These are phyloP conservation scores for Trichoderma sp. DNA, from an alignment of 2,329 filamentous ascomycete genomes.

Conservation along the genomic window DNA sequence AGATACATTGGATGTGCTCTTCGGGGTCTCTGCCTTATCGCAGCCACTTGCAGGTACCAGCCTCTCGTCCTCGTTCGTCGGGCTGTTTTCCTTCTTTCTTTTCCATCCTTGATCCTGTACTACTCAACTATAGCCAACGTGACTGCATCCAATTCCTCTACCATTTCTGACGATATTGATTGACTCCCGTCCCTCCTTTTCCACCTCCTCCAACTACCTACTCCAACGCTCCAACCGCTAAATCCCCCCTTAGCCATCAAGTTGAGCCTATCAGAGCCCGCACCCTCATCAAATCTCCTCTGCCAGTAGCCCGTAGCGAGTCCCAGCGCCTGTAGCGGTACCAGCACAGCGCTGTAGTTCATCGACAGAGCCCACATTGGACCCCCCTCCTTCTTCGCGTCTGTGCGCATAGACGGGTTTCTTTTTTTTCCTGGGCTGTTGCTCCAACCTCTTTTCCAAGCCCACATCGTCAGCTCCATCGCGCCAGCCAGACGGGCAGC, in stretches of 20 bases:
- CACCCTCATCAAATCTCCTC: neutral
- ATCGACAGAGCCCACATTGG: constrained; percentile 14
- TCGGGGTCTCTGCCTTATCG: no score
- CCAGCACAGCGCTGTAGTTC: constrained; percentile 6
- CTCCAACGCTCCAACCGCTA: constrained; percentile 1
- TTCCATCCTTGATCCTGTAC: neutral
- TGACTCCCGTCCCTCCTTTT: neutral
- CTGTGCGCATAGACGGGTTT: constrained; percentile 27
- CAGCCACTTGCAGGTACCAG: no score
- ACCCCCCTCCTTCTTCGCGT: constrained; percentile 23
- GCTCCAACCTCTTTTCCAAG: constrained; percentile 20
- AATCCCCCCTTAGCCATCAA: neutral
- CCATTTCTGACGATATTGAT: no score
- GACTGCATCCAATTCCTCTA: no score
- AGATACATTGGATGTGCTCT: no score
- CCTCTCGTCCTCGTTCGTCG: no score
- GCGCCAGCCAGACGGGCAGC: constrained; percentile 26
- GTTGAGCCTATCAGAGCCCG: constrained; percentile 27
- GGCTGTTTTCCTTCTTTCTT: neutral
- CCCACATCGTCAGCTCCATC: constrained; percentile 30
- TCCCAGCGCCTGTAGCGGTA: neutral
- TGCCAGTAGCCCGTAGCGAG: constrained; percentile 4
- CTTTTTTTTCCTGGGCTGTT: constrained; percentile 22
- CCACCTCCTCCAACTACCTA: neutral
- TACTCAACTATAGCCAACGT: no score